Evolutionary conservation across 2,329 filamentous ascomycete species (phyloP), one percentile per base, ranked within the genome.

Genomic region (Nannizziopsis arthrosporioides): DNA sequence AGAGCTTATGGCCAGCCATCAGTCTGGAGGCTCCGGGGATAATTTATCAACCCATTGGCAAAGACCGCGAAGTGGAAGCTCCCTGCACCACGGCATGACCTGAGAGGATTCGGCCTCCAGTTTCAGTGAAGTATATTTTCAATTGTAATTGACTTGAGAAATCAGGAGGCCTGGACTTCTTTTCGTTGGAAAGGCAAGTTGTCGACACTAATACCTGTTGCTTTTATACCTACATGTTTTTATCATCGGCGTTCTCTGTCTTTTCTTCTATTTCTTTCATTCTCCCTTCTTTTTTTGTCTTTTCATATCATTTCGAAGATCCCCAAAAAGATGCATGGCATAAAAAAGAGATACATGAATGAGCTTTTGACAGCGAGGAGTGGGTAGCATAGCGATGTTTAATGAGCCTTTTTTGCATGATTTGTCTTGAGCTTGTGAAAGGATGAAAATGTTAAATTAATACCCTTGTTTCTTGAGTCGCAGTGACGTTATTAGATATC

Each of bases 21-120:
- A 31, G 2, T 18, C 42, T 5, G 19, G 31, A 17, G 32, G 38
- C 30, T n/a, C 31, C 11, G 44, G 38, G 9, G 17, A 14, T 7
- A 45, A 31, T 22, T 18, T 19, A 10, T 17, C 43, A 18, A 38
- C 18, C 3, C 5, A 35, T 11, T 18, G 44, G 35, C 37, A 36
- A 19, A 49, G 53, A 35, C 17, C 27, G 5, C 46, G 53, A 36
- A 53, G 53, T 34, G 51, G 49, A 11, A 55, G 53, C 44, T 64
- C 62, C 64, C 64, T 37, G 27, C 34, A 5, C 34, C 58, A 8
- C 51, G 52, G 3, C 56, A 60, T 8, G 51, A 57, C 19, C 56
- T 57, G 45, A 49, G 52, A 45, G 56, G 56, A 1, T 37, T 61
- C 18, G 59, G 54, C 34, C 49, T 58, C 22, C 50, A 55, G 40